These are phyloP conservation scores for Erodium texanum DNA, from an alignment of 441 rosid species.

Conservation along the genomic window DNA sequence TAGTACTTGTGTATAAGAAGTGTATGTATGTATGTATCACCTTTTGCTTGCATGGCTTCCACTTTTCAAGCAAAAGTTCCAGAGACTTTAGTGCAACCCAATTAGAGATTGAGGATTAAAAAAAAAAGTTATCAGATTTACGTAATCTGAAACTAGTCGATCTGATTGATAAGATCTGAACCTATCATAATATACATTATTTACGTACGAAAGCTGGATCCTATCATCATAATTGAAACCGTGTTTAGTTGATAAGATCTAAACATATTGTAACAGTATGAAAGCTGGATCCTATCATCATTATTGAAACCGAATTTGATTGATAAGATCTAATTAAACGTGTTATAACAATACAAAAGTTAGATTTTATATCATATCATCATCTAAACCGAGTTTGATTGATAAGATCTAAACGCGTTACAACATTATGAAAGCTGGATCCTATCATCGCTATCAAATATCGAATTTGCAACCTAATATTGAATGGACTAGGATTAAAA, in stretches of 20 bases:
- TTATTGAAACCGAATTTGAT: background rate
- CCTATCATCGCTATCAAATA: background rate
- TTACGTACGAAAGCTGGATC: no score
- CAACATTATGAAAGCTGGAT: background rate
- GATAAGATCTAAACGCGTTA: background rate
- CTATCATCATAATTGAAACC: background rate
- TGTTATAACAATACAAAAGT: no score
- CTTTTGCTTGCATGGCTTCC: background rate
- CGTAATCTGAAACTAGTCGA: no score
- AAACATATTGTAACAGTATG: background rate
- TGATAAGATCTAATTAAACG: no score
- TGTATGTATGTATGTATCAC: no score
- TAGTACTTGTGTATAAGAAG: no score
- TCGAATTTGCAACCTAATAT: background rate
- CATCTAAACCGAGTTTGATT: background rate
- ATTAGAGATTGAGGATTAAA: background rate
- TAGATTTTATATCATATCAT: no score
- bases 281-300: background rate
- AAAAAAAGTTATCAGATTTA: no score
- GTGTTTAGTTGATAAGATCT: background rate
- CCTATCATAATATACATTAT: no score
- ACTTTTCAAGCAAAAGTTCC: background rate
- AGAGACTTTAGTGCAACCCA: background rate
- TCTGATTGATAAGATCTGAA: no score
- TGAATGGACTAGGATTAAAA: background rate